Evolutionary conservation across 1,284 basidiomycete species (phyloP).

Genomic region (Coniferiporia weirii): DNA sequence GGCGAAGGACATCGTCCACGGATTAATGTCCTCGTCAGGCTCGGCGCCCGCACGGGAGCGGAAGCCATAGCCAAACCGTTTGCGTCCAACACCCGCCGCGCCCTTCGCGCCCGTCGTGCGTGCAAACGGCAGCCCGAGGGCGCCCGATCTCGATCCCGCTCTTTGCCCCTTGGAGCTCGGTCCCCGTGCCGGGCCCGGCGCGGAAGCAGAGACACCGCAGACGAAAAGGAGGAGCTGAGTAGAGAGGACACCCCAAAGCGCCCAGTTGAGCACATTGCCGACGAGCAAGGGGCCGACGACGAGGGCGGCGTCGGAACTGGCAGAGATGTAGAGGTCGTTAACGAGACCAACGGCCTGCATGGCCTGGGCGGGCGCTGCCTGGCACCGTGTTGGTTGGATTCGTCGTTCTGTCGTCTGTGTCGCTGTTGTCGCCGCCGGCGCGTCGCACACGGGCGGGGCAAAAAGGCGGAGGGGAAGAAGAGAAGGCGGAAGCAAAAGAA

Average conservation of each 20-base stretch:
- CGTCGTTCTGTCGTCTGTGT: neutral
- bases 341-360: neutral
- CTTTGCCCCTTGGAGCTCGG: no score
- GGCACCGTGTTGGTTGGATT: no score
- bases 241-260: constrained; percentile 11
- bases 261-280: constrained; percentile 9
- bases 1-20: constrained; percentile 14
- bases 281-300: constrained; percentile 11
- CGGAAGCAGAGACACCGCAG: neutral
- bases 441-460: no score
- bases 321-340: neutral
- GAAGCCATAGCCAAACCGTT: neutral
- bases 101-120: neutral
- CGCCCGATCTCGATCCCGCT: no score
- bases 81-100: neutral
- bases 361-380: no score
- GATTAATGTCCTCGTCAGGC: constrained; percentile 10
- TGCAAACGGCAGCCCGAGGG: neutral
- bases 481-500: neutral
- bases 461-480: neutral
- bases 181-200: no score
- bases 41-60: neutral
- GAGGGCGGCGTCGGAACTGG: neutral
- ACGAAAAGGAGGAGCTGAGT: constrained; percentile 10
- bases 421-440: constrained; percentile 1